Conservation (phyloP, 2,329 filamentous ascomycete species). For the Epichloe hybrida region DNA sequence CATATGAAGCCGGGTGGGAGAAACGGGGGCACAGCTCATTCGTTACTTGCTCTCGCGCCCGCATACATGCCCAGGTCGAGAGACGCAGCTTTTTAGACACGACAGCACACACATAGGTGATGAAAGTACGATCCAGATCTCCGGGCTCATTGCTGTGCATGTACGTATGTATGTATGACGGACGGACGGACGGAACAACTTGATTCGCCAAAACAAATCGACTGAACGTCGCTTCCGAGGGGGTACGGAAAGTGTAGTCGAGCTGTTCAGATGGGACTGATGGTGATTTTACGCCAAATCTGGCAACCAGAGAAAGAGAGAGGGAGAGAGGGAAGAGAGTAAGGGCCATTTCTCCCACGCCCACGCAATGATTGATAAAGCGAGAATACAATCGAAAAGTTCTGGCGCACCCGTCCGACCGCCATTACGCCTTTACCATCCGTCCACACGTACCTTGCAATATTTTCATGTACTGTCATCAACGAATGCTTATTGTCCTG, state of each 20-base stretch:
- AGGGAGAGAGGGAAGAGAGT: too few relatives aligned
- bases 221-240: neutral
- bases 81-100: neutral
- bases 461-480: neutral
- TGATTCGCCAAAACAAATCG: neutral
- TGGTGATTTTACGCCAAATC: neutral
- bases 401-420: neutral
- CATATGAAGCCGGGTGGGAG: conserved; percentile 2
- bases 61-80: neutral
- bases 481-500: neutral
- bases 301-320: neutral
- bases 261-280: neutral
- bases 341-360: too few relatives aligned
- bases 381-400: too few relatives aligned
- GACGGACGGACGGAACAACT: neutral
- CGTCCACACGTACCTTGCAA: neutral
- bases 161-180: neutral
- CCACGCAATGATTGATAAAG: too few relatives aligned
- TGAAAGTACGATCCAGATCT: conserved; percentile 5
- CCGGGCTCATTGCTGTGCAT: neutral
- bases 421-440: neutral
- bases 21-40: neutral
- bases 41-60: neutral
- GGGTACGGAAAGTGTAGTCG: neutral
- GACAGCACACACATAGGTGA: neutral